These are phyloP conservation scores for Rhynchosporium graminicola DNA, from an alignment of 2,329 filamentous ascomycete genomes.

Conservation along the genomic window DNA sequence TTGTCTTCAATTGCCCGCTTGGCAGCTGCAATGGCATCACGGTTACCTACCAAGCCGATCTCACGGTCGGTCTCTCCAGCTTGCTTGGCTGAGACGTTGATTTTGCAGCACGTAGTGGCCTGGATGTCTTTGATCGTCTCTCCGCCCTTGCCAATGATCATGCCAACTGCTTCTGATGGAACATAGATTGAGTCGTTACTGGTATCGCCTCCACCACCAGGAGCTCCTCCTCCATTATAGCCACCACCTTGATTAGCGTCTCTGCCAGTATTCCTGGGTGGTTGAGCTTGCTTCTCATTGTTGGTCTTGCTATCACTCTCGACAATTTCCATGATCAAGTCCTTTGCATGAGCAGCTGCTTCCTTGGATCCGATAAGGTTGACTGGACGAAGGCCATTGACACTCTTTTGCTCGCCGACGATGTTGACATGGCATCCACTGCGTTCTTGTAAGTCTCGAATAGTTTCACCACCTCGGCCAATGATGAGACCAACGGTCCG, in stretches of 20 bases:
- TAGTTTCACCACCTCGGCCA: conserved; percentile 89
- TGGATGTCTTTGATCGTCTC: conserved; percentile 97
- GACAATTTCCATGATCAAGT: conserved; percentile 90
- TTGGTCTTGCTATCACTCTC: conserved; percentile 75
- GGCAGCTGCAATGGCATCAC: conserved; percentile 75
- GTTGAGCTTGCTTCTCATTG: conserved; percentile 39
- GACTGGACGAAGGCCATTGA: conserved; percentile 85
- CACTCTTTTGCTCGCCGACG: conserved; percentile 87
- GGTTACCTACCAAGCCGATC: conserved; percentile 79
- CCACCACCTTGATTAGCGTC: conserved; percentile 46
- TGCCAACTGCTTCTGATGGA: conserved; percentile 87
- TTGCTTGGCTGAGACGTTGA: conserved; percentile 86
- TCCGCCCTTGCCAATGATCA: conserved; percentile 94
- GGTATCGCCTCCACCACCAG: conserved; percentile 58
- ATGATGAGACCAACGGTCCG: conserved; percentile 92
- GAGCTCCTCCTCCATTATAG: conserved; percentile 44
- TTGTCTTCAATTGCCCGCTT: conserved; percentile 89
- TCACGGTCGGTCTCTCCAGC: conserved; percentile 79
- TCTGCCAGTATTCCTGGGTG: conserved; percentile 49
- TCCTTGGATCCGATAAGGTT: conserved; percentile 82
- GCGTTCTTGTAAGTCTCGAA: conserved; percentile 86
- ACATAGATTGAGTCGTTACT: conserved; percentile 82
- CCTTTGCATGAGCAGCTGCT: conserved; percentile 76
- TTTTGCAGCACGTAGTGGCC: conserved; percentile 83
- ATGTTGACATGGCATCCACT: conserved; percentile 97